A percentile compares a stretch with the other conserved stretches of the same genome.
These are phyloP conservation scores for Cryptococcus deneoformans DNA, from an alignment of 1,284 basidiomycete genomes.

Conservation along the genomic window DNA sequence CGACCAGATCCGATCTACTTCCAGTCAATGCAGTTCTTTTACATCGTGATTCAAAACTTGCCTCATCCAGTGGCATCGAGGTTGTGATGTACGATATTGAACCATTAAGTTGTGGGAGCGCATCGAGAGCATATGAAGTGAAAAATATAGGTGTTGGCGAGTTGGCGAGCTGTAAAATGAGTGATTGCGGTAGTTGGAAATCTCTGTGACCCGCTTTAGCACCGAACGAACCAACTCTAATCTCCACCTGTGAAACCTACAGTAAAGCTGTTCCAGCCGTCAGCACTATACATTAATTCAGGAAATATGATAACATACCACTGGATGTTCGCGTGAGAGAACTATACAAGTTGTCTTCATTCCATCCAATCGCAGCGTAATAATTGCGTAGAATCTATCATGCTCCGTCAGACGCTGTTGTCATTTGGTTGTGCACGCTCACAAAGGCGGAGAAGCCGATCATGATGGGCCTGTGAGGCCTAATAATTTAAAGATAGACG, in stretches of 20 bases:
- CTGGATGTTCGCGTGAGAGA: constrained; percentile 85
- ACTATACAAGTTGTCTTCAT: constrained; percentile 90
- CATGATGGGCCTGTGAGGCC: constrained; percentile 3
- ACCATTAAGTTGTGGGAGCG: constrained; percentile 86
- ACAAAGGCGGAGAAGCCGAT: constrained; percentile 16
- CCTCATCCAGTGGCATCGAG: constrained; percentile 72
- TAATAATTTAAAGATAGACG: background rate
- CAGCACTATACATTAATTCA: no score
- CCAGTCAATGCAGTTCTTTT: background rate
- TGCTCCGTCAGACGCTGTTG: background rate
- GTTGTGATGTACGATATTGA: constrained; percentile 91
- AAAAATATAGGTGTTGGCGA: constrained; percentile 85
- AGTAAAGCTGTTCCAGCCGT: constrained; percentile 7
- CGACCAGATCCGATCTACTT: constrained; percentile 57
- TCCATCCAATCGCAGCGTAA: constrained; percentile 90
- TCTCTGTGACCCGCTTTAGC: constrained; percentile 16
- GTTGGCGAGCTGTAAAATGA: constrained; percentile 71
- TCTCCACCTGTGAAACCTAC: constrained; percentile 24
- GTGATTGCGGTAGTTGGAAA: constrained; percentile 42
- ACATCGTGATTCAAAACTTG: constrained; percentile 14
- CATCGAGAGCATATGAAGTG: constrained; percentile 87
- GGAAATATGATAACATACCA: constrained; percentile 56
- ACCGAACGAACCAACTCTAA: background rate
- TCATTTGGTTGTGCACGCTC: background rate
- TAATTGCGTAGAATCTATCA: constrained; percentile 53